Percentiles rank a stretch among this genome's conserved stretches.
Conservation (phyloP, 106 monocot genomes). For the Dioscorea alata region DNA sequence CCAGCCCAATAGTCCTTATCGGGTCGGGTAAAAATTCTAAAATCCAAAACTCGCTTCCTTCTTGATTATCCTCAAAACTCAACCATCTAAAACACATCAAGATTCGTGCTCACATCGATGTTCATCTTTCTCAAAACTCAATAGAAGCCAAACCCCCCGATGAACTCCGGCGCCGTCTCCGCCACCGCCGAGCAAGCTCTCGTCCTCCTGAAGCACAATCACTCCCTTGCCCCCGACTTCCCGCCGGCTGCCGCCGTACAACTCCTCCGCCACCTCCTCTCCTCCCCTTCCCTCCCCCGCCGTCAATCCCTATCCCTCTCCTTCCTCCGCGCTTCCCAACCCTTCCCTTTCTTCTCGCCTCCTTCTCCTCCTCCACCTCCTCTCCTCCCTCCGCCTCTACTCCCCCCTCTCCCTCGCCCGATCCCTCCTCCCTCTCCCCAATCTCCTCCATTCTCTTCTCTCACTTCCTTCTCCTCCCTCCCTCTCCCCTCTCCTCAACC, state of each 20-base stretch:
- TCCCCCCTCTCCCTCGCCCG: conserved; percentile 1
- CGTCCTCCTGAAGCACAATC: conserved; percentile 23
- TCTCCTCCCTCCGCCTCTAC: conserved; percentile 2
- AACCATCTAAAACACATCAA: no score
- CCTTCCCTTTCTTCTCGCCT: conserved; percentile 22
- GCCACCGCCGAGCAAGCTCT: conserved; percentile 29
- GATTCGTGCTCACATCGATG: no score
- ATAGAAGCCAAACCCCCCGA: no score
- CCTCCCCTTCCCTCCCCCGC: conserved; percentile 23
- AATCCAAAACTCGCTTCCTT: no score
- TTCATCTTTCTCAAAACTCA: no score
- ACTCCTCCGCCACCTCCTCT: conserved; percentile 30
- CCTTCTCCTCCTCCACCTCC: neutral
- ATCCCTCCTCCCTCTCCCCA: conserved; percentile 11
- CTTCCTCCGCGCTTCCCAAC: conserved; percentile 5
- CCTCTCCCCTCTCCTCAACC: conserved; percentile 37
- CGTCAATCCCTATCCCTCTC: conserved; percentile 12
- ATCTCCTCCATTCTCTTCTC: conserved; percentile 8
- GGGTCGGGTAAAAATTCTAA: no score
- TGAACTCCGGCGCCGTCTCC: neutral
- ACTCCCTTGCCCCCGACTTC: conserved; percentile 25
- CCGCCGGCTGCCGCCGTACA: conserved; percentile 31
- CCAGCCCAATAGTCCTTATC: no score
- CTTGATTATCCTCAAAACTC: no score
- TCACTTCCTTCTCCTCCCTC: conserved; percentile 1